Base-by-base conservation (phyloP, 768 basidiomycete genomes). In the Lactarius psammicola region DNA sequence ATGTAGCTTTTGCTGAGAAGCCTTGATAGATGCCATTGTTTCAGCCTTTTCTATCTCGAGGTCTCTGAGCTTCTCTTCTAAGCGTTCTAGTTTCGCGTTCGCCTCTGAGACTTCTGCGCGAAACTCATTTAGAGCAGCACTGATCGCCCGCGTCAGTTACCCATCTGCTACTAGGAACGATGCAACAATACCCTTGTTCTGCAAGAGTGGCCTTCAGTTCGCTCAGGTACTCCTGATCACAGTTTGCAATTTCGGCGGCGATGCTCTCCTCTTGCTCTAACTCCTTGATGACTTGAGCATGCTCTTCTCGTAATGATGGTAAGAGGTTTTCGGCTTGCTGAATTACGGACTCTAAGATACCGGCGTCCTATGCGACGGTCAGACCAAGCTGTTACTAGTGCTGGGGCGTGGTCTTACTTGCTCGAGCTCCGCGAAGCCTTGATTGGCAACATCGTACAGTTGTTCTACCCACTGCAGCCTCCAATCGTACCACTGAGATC, bases 401-500 rank as follows among this genome's bases (percentile, higher is more conserved):
- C 28, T 54, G 7, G 56, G 62, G 34, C 15, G 31, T 34, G 13
- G 28, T 72, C 81, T 63, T 72, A 91, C 90, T 57, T 79, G 74
- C 73, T 89, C 83, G 28, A 93, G 79, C 38, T 82, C 80, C 44
- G 76, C 73, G 65, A 90, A 87, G 5, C 84, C 84, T 61, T 85
- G 78, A 46, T 86, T 81, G n/a, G 88, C 88, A 61, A 84, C 85
- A 49, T 80, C 80, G 42, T 83, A 80, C 62, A 93, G 74, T 51
- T 87, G 85, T 71, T 88, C 85, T 9, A 91, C 83, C 91, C 90
- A 93, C 67, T 87, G 85, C 58, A 83, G 72, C 75, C 92, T 92
- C 91, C 91, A 93, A 65, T 92, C 88, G 71, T 93, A 93, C 91
- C 91, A 93, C 64, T 92, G 89, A 4, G 88, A 88, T 72, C 85